These are phyloP conservation scores for Vicia sativa DNA, from an alignment of 306 rosid genomes.

Conservation along the genomic window DNA sequence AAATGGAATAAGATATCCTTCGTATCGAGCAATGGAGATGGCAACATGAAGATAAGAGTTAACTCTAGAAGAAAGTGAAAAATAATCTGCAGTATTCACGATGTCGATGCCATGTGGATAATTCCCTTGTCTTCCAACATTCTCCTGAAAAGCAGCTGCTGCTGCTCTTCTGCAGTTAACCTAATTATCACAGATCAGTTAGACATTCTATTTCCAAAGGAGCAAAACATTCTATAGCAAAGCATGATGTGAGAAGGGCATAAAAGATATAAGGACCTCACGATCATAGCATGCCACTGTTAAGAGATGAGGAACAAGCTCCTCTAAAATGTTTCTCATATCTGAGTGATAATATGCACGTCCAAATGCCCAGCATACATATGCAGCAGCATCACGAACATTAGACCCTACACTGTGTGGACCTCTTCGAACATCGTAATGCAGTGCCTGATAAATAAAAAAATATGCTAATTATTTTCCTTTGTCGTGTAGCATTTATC, in stretches of 20 bases:
- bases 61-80: constrained; percentile 87
- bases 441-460: constrained; percentile 75
- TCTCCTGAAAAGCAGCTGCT: constrained; percentile 98
- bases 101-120: constrained; percentile 97
- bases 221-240: constrained; percentile 33
- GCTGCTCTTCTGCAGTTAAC: constrained; percentile 99
- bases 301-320: constrained; percentile 89
- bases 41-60: constrained; percentile 82
- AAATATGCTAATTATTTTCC: constrained; percentile 43
- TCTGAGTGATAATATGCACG: constrained; percentile 89
- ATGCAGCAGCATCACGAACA: constrained; percentile 98
- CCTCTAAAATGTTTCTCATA: constrained; percentile 74
- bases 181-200: constrained; percentile 54
- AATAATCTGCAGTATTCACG: constrained; percentile 88
- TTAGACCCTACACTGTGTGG: constrained; percentile 99
- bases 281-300: constrained; percentile 97
- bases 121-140: constrained; percentile 97
- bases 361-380: constrained; percentile 99
- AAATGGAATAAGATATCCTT: constrained; percentile 80
- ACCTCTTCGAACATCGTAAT: constrained; percentile 97
- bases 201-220: constrained; percentile 32
- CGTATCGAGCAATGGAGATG: constrained; percentile 74
- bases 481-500: constrained; percentile 18
- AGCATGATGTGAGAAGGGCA: constrained; percentile 27
- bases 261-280: constrained; percentile 62